These are phyloP conservation scores for Metrosideros polymorpha DNA, from an alignment of 441 rosid genomes.

Conservation along the genomic window DNA sequence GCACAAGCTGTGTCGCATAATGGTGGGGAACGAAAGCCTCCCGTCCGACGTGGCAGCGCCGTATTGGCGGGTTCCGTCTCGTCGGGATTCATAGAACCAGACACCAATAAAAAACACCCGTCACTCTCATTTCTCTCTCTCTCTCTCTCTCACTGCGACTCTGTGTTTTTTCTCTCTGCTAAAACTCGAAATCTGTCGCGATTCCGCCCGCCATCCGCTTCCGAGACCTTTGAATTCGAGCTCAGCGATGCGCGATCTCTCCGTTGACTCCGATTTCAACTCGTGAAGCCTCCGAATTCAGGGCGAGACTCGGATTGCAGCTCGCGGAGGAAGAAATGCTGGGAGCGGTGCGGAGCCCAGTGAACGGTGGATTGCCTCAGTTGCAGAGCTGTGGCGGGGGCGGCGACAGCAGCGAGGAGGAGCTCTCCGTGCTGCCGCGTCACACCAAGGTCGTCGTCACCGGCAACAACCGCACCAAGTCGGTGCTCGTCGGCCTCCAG, in stretches of 20 bases:
- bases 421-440: slow-evolving; percentile 1
- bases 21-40: background rate
- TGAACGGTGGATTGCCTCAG: background rate
- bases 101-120: background rate
- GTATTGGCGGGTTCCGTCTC: background rate
- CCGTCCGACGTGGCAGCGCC: background rate
- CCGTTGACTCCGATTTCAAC: background rate
- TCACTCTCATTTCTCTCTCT: background rate
- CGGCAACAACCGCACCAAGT: slow-evolving; percentile 3
- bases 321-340: background rate
- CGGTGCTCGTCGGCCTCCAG: background rate
- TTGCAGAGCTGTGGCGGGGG: background rate
- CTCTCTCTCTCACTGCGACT: background rate
- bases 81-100: background rate
- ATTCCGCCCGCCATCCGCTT: background rate
- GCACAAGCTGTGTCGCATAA: background rate
- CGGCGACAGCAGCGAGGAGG: slow-evolving; percentile 4
- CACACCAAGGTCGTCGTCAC: slow-evolving; percentile 4
- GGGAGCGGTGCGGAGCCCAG: background rate
- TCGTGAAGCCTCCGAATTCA: background rate
- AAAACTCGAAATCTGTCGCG: background rate
- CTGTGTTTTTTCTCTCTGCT: background rate
- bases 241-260: background rate
- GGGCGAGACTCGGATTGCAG: background rate
- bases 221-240: background rate